These are phyloP conservation scores for Russula sp. DNA, from an alignment of 768 basidiomycete species.

Conservation along the genomic window DNA sequence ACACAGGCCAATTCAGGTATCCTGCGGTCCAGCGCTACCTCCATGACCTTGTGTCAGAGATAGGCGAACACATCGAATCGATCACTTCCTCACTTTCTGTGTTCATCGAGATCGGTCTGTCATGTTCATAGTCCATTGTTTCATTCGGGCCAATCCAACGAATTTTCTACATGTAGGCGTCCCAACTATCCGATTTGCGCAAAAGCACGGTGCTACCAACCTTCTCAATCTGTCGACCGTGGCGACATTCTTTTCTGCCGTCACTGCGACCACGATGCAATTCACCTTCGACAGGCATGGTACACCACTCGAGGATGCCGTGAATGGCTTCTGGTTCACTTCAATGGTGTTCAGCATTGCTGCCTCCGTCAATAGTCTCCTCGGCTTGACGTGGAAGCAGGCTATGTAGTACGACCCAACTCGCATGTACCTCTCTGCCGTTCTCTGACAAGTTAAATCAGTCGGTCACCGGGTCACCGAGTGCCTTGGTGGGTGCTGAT, in stretches of 20 bases:
- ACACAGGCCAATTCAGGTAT: constrained; percentile 60
- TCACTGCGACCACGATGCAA: constrained; percentile 67
- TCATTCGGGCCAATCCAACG: neutral
- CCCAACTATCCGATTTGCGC: constrained; percentile 69
- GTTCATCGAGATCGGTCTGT: constrained; percentile 70
- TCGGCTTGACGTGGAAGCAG: constrained; percentile 75
- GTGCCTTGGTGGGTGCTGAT: constrained; percentile 82
- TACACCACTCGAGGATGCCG: constrained; percentile 40
- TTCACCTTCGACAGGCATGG: constrained; percentile 50
- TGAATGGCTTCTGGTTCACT: constrained; percentile 71
- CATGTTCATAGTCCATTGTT: constrained; percentile 14
- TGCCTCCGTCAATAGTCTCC: constrained; percentile 69
- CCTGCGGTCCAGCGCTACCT: constrained; percentile 70
- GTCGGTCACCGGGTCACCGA: constrained; percentile 68
- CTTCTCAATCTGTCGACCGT: constrained; percentile 70
- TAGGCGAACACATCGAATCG: constrained; percentile 67
- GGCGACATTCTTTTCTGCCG: constrained; percentile 72
- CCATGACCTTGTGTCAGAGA: constrained; percentile 66
- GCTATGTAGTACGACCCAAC: constrained; percentile 64
- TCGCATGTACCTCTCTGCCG: neutral
- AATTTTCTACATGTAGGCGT: constrained; percentile 42
- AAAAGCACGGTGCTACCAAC: constrained; percentile 65
- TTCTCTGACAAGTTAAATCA: constrained; percentile 27
- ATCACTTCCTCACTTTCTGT: constrained; percentile 62
- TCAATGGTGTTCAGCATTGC: constrained; percentile 73